Evolutionary conservation across 805 yeast genomes (phyloP), one percentile per base, ranked within the genome.

Genomic region (Limtongia smithiae): DNA sequence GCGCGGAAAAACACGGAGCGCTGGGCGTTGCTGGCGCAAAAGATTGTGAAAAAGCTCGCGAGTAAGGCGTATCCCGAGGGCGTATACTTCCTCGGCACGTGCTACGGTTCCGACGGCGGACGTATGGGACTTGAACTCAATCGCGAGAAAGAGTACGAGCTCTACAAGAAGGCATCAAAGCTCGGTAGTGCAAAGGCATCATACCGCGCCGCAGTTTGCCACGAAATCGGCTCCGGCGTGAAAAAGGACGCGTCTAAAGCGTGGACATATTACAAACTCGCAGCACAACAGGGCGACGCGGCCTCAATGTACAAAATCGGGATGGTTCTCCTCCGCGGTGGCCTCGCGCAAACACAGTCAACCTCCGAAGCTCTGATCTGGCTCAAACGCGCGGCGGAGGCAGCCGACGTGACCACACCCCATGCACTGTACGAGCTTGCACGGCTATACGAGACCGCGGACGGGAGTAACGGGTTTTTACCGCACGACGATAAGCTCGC

Each of bases 231-330:
- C 15, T 73, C 77, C 50, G 83, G 84, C 1, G 68, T 76, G 22
- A 59, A 67, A 46, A 62, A 69, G 35, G 76, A 77, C 58, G 66
- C 68, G 15, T 57, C 54, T n/a, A 71, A 72, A 50, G 81, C 88
- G 8, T 65, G 80, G 22, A 60, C 68, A 12, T 80, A 76, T 68
- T 83, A 80, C 65, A 70, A 72, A 31, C 69, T 71, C 40, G 85
- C 88, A 0, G 86, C 90, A 2, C 66, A 71, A n/a, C 64, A 74
- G 20, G 83, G 83, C 4, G 79, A 77, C 55, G 78, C 76, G 3
- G 75, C 81, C 12, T 81, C 88, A 20, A 82, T 83, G 85, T 83
- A 82, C 67, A 82, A 83, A 65, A 67, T 84, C 15, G 93, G 89
- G 4, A 76, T 81, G 78, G 72, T 81, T 39, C 71, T 75, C 57